Percentiles rank a stretch among this genome's conserved stretches.
phyloP scores from a whole-genome alignment of 352 stramenopile genomes.

The Ophiocytium majus region DNA sequence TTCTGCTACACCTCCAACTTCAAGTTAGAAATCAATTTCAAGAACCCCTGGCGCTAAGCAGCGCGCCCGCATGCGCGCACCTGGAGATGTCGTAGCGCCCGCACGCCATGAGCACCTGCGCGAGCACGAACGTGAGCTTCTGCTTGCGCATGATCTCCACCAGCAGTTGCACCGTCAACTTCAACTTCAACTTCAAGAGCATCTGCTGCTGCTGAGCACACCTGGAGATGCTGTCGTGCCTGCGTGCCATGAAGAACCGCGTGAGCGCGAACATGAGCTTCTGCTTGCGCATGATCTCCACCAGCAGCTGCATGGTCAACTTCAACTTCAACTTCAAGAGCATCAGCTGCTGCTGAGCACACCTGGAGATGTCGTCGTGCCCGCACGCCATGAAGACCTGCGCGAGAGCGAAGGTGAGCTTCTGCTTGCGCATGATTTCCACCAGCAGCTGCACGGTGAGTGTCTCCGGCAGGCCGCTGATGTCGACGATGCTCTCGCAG shows the following conservation, averaged over 20 bases:
- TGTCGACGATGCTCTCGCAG: slow-evolving; percentile 35
- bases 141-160: slow-evolving; percentile 47
- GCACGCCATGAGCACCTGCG: slow-evolving; percentile 50
- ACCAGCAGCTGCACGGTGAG: slow-evolving; percentile 31
- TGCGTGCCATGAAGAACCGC: slow-evolving; percentile 48
- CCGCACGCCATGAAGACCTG: slow-evolving; percentile 53
- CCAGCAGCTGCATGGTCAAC: slow-evolving; percentile 31
- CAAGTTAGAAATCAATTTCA: no score
- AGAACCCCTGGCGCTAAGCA: no score
- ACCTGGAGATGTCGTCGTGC: slow-evolving; percentile 45
- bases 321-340: no score
- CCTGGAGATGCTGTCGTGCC: slow-evolving; percentile 45
- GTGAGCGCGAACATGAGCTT: slow-evolving; percentile 49
- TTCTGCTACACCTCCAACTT: no score
- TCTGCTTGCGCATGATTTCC: slow-evolving; percentile 50
- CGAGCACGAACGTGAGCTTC: slow-evolving; percentile 49
- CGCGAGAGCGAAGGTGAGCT: slow-evolving; percentile 46
- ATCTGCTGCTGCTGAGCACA: slow-evolving; percentile 19
- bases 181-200: no score
- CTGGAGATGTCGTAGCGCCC: slow-evolving; percentile 45
- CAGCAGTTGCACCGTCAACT: slow-evolving; percentile 31
- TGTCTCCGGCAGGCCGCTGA: slow-evolving; percentile 34
- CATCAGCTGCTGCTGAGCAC: slow-evolving; percentile 18
- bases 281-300: slow-evolving; percentile 47
- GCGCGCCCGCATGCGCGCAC: no score